phyloP scores from a whole-genome alignment of 2,329 filamentous ascomycete species.

The Elsinoe fawcettii region DNA sequence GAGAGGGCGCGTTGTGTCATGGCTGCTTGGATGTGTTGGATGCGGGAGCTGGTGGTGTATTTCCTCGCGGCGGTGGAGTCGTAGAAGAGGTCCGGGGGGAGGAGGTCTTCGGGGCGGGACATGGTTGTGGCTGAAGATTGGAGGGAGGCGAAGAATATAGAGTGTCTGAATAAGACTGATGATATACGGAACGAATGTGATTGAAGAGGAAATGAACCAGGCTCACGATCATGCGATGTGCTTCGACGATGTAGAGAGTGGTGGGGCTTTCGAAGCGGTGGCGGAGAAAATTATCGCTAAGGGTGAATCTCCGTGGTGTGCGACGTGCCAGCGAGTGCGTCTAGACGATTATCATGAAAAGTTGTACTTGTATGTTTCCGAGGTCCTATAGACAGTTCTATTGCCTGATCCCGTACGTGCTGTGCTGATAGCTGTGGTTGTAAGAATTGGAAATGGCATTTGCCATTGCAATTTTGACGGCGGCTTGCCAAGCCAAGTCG shows the following conservation, averaged over 20 bases:
- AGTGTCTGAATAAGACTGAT: background rate
- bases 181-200: background rate
- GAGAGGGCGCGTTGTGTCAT: constrained; percentile 94
- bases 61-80: constrained; percentile 91
- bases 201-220: background rate
- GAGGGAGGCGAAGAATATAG: background rate
- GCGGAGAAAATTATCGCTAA: background rate
- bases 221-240: background rate
- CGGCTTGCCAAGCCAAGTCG: constrained; percentile 9
- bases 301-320: no score
- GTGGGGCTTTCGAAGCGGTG: background rate
- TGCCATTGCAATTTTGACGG: background rate
- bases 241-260: background rate
- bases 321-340: no score
- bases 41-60: constrained; percentile 93
- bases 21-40: constrained; percentile 85
- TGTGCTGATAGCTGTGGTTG: constrained; percentile 8
- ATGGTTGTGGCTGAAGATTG: constrained; percentile 54
- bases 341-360: background rate
- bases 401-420: background rate
- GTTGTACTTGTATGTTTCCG: no score
- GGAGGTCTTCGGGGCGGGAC: constrained; percentile 93
- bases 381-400: background rate
- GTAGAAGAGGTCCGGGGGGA: constrained; percentile 96
- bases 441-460: constrained; percentile 12